phyloP scores from a whole-genome alignment of 169 alveolate genomes.

The Plasmodium ovale region DNA sequence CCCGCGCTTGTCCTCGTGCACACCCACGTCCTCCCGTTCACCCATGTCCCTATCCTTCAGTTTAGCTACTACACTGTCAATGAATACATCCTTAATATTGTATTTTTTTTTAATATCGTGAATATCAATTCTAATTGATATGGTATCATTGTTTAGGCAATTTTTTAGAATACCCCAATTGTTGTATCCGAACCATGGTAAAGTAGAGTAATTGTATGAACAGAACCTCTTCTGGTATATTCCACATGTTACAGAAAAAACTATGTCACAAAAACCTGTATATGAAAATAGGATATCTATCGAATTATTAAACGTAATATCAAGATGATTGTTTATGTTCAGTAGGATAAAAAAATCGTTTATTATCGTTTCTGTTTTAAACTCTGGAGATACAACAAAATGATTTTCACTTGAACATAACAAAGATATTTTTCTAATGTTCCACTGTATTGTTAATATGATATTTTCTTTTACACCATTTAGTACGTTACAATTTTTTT shows the following conservation, averaged over 20 bases:
- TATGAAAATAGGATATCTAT: conserved; percentile 58
- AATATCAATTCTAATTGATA: conserved; percentile 38
- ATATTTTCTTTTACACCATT: no score
- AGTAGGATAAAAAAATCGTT: conserved; percentile 44
- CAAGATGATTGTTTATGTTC: conserved; percentile 16
- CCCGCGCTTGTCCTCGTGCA: no score
- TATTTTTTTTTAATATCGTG: conserved; percentile 40
- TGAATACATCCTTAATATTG: conserved; percentile 10
- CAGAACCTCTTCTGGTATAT: conserved; percentile 16
- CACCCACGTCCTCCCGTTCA: no score
- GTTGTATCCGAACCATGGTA: conserved; percentile 62
- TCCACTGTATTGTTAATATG: conserved; percentile 57
- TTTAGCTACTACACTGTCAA: conserved; percentile 9
- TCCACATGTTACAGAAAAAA: conserved; percentile 63
- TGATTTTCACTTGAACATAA: conserved; percentile 29
- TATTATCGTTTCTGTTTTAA: conserved; percentile 35
- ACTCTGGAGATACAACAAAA: conserved; percentile 71
- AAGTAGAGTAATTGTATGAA: conserved; percentile 19
- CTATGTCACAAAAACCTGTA: conserved; percentile 67
- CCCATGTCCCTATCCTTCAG: conserved; percentile 8
- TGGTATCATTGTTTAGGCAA: conserved; percentile 38
- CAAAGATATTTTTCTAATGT: conserved; percentile 41
- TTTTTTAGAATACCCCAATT: conserved; percentile 64
- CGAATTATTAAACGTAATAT: neutral
- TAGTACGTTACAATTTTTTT: no score